These are phyloP conservation scores for Neospermospora avenae DNA, from an alignment of 2,329 filamentous ascomycete genomes.

Conservation along the genomic window DNA sequence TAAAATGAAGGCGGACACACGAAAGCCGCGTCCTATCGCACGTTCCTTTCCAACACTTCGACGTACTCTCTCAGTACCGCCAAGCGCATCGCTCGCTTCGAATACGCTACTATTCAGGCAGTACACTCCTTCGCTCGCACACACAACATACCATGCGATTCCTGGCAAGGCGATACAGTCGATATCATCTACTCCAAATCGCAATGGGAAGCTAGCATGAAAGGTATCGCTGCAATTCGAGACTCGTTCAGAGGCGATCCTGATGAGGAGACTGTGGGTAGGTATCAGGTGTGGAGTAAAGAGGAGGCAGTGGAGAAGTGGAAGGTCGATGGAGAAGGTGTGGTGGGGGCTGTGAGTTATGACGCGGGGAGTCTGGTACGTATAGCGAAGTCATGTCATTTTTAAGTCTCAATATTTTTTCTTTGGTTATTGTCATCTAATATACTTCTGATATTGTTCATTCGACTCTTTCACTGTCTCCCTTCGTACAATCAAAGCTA, in stretches of 20 bases:
- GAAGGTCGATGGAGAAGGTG: conserved; percentile 32
- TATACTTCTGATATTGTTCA: no score
- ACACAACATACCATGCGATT: conserved; percentile 49
- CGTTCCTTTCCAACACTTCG: conserved; percentile 22
- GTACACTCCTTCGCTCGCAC: conserved; percentile 51
- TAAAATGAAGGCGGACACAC: conserved; percentile 33
- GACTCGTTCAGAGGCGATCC: conserved; percentile 37
- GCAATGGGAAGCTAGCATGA: conserved; percentile 24
- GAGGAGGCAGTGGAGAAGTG: conserved; percentile 43
- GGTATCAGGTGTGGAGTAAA: conserved; percentile 43
- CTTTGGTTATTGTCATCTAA: no score
- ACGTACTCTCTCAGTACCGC: not conserved
- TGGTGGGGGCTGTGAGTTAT: conserved; percentile 26
- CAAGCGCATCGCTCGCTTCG: conserved; percentile 41
- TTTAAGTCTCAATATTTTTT: no score
- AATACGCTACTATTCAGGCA: conserved; percentile 51
- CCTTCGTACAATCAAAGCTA: no score
- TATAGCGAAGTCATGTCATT: no score
- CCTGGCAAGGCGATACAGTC: conserved; percentile 30
- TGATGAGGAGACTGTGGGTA: conserved; percentile 39
- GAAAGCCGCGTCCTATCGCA: conserved; percentile 33
- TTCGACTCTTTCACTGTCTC: no score
- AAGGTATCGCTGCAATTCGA: conserved; percentile 38
- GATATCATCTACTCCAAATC: conserved; percentile 37
- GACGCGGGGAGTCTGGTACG: conserved; percentile 39